Percentiles rank a stretch among this genome's conserved stretches.
phyloP scores from a whole-genome alignment of 768 basidiomycete genomes.

The Mycena vitilis region DNA sequence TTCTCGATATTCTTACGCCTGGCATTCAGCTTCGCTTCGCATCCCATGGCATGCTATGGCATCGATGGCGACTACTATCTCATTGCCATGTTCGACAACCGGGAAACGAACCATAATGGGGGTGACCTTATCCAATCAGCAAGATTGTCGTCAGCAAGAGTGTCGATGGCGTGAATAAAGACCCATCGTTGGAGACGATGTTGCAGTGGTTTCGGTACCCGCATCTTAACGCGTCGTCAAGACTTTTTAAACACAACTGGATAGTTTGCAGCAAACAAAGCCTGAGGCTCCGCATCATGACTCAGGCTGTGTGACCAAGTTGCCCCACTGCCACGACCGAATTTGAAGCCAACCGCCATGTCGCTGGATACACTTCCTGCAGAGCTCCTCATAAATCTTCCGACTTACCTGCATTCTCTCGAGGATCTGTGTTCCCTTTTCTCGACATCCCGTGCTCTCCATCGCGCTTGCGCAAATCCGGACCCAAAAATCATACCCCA shows the following conservation, averaged over 20 bases:
- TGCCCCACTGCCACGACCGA: no score
- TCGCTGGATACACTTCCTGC: conserved; percentile 22
- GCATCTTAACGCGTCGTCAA: neutral
- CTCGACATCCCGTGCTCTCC: conserved; percentile 31
- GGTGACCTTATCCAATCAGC: conserved; percentile 18
- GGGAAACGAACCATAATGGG: neutral
- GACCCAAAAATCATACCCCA: conserved; percentile 28
- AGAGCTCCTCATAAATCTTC: conserved; percentile 29
- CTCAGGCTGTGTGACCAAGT: no score
- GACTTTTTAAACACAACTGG: no score
- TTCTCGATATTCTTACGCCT: neutral
- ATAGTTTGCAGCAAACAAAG: no score
- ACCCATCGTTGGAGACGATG: conserved; percentile 8
- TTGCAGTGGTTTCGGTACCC: conserved; percentile 22
- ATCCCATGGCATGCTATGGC: neutral
- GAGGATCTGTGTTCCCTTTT: conserved; percentile 29
- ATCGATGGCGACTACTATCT: conserved; percentile 15
- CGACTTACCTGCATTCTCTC: conserved; percentile 25
- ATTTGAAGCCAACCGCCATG: conserved; percentile 7
- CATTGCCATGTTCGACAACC: conserved; percentile 18
- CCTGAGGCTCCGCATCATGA: no score
- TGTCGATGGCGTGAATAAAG: conserved; percentile 5
- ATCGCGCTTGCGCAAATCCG: conserved; percentile 20
- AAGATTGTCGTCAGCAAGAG: conserved; percentile 11
- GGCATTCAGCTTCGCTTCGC: neutral